Conservation (phyloP, 2,329 filamentous ascomycete species). For the Aureobasidium sp. region DNA sequence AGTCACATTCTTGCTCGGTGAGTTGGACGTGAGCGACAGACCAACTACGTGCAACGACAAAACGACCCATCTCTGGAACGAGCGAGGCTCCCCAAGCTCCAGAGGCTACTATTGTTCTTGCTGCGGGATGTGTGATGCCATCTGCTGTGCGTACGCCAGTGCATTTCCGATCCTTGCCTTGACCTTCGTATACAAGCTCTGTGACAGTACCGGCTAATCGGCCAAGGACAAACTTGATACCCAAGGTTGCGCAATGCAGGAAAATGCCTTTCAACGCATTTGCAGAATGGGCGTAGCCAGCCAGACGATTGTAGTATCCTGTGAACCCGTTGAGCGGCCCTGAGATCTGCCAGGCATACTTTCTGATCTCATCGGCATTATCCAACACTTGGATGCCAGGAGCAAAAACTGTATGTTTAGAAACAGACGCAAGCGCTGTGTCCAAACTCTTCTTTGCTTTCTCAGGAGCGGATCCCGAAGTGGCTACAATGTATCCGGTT, state of each 20-base stretch:
- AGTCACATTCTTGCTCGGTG: constrained; percentile 44
- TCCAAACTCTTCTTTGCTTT: constrained; percentile 41
- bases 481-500: constrained; percentile 43
- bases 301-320: constrained; percentile 51
- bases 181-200: background rate
- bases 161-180: background rate
- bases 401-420: constrained; percentile 31
- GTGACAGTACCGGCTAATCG: background rate
- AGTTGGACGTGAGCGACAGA: constrained; percentile 52
- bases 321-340: constrained; percentile 41
- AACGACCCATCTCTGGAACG: constrained; percentile 40
- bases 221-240: constrained; percentile 22
- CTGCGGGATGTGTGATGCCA: constrained; percentile 15
- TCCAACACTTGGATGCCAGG: constrained; percentile 32
- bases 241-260: constrained; percentile 30
- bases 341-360: constrained; percentile 40
- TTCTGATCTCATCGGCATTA: constrained; percentile 31
- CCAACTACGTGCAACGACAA: constrained; percentile 49
- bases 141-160: background rate
- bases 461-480: constrained; percentile 38
- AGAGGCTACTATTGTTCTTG: constrained; percentile 39
- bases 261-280: constrained; percentile 43
- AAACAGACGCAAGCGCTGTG: constrained; percentile 33
- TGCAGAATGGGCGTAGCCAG: constrained; percentile 49
- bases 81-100: constrained; percentile 43